Evolutionary conservation across 2,329 filamentous ascomycete genomes (phyloP).

Genomic region (Domatiomyces catenatus): DNA sequence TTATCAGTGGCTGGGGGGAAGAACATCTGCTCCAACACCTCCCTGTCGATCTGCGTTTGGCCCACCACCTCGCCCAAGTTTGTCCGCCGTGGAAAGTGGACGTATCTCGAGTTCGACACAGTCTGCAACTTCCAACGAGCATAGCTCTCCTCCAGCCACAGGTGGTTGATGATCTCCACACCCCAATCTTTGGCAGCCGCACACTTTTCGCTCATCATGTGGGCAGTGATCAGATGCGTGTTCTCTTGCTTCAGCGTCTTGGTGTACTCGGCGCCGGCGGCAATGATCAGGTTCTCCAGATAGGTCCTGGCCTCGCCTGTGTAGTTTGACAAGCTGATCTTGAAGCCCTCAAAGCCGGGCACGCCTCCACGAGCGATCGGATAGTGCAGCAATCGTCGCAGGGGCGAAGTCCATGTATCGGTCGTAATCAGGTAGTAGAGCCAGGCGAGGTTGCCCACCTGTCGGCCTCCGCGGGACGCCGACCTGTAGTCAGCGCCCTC

Average conservation of each 20-base stretch:
- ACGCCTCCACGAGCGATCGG: conserved; percentile 65
- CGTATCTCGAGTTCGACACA: conserved; percentile 60
- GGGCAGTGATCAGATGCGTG: conserved; percentile 85
- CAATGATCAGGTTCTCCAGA: conserved; percentile 76
- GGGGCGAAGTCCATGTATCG: conserved; percentile 75
- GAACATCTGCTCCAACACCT: conserved; percentile 55
- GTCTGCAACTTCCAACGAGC: conserved; percentile 67
- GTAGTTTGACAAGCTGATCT: conserved; percentile 90
- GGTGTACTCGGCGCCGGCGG: conserved; percentile 74
- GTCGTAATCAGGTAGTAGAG: conserved; percentile 80
- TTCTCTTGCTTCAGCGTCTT: conserved; percentile 93
- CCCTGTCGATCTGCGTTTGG: conserved; percentile 66
- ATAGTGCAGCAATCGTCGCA: conserved; percentile 75
- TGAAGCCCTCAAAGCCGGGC: conserved; percentile 58
- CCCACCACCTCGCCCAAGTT: conserved; percentile 89
- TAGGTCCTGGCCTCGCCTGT: conserved; percentile 87
- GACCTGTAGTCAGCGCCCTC: conserved; percentile 62
- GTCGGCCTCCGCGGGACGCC: conserved; percentile 61
- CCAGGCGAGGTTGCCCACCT: conserved; percentile 88
- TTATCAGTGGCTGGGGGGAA: conserved; percentile 26
- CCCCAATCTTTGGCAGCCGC: conserved; percentile 85
- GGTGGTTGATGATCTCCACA: conserved; percentile 76
- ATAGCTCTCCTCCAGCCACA: conserved; percentile 97
- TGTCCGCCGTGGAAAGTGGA: conserved; percentile 71
- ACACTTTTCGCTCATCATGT: conserved; percentile 81